Evolutionary conservation across 495 filamentous ascomycete genomes (phyloP), one percentile per base, ranked within the genome.

Genomic region (Terfezia claveryi): DNA sequence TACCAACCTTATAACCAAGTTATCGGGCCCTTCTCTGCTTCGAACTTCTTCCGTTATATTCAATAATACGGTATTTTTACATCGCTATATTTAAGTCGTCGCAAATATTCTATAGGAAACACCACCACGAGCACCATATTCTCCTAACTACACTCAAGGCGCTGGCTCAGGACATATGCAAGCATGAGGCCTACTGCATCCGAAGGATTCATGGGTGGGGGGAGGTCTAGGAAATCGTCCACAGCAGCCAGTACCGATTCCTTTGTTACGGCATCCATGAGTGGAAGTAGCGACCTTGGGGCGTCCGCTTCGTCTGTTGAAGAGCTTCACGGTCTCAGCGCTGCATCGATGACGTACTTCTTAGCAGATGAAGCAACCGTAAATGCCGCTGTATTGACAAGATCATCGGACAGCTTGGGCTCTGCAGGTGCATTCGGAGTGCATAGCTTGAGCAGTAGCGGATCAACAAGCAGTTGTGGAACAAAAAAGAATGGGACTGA

Each of bases 311-410:
- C 44, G 12, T 41, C 37, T 49, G 53, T 38, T 23, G 44, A 55
- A 55, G 53, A 59, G 23, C 54, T 51, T n/a, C 54, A 56, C 32
- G 32, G 51, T 57, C 4, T 4, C 4, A 8, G 41, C 14, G 60
- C 58, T 55, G 66, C 72, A 38, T 72, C 74, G 23, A 78, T 79
- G 73, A 75, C 73, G 27, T 78, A 74, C 55, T 71, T 75, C 56
- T 62, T 79, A 44, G 71, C 71, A 55, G 73, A 76, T 56, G 77
- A 79, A 59, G 69, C 73, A 36, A 64, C 69, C 23, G 64, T 77
- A 51, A 70, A 71, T 56, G 67, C 72, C n/a, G 67, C 69, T 23
- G 58, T 67, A 58, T 56, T 67, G 57, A 32, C 61, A 68, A 55
- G 55, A 9, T 51, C 46, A 61, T 64, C 55, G 41, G 38, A 53